These are phyloP conservation scores for Nigrospora osmanthi DNA, from an alignment of 2,329 filamentous ascomycete species.

Conservation along the genomic window DNA sequence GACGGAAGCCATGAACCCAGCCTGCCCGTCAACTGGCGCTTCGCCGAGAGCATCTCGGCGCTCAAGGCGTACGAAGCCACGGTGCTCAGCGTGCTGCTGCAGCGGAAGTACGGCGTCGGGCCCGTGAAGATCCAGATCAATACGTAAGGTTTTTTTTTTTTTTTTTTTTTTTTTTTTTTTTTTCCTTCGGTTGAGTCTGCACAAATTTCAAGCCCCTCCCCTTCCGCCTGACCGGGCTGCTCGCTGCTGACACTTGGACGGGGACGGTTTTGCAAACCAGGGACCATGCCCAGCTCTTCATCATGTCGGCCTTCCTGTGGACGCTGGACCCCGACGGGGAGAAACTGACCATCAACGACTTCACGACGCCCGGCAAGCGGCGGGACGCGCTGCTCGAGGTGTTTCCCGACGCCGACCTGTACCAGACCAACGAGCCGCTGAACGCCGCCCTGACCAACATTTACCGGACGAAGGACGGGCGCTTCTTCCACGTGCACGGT, in stretches of 20 bases:
- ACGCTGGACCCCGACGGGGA: slow-evolving; percentile 13
- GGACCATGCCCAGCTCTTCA: slow-evolving; percentile 34
- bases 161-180: no score
- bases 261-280: not conserved
- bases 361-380: slow-evolving; percentile 8
- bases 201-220: no score
- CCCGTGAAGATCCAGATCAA: slow-evolving; percentile 34
- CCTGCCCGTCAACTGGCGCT: slow-evolving; percentile 48
- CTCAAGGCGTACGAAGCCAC: slow-evolving; percentile 40
- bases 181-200: no score
- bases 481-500: slow-evolving; percentile 13
- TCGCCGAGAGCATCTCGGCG: slow-evolving; percentile 43
- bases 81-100: slow-evolving; percentile 33
- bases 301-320: slow-evolving; percentile 29
- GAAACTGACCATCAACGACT: slow-evolving; percentile 6
- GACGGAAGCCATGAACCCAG: slow-evolving; percentile 32
- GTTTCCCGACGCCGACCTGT: slow-evolving; percentile 15
- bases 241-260: no score
- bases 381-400: not conserved
- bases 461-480: slow-evolving; percentile 10
- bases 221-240: no score
- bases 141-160: no score
- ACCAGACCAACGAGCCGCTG: slow-evolving; percentile 3
- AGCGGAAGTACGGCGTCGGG: slow-evolving; percentile 33
- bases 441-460: slow-evolving; percentile 14